phyloP scores from a whole-genome alignment of 2,329 filamentous ascomycete species.

The Tolypocladium nubicola region DNA sequence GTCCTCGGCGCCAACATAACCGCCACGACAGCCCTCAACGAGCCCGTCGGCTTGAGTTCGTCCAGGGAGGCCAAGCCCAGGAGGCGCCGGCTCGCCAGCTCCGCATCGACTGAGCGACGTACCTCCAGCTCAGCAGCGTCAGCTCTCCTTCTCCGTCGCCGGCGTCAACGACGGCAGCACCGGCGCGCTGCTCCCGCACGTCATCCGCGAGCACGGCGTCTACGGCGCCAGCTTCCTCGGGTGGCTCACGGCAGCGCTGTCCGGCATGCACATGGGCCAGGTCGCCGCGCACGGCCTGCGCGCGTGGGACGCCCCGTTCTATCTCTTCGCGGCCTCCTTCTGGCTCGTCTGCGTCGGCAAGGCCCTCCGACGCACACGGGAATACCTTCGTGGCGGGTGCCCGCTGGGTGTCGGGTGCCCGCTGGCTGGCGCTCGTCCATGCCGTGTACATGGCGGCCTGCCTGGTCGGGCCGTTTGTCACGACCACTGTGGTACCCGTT shows the following conservation, averaged over 20 bases:
- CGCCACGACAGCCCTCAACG: too few relatives aligned
- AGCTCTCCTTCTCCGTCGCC: constrained; percentile 54
- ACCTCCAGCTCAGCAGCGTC: constrained; percentile 41
- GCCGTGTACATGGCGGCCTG: constrained; percentile 50
- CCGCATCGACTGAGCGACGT: constrained; percentile 9
- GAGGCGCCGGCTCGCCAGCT: too few relatives aligned
- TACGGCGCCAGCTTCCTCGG: constrained; percentile 48
- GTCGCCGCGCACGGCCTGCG: constrained; percentile 42
- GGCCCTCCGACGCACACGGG: constrained; percentile 39
- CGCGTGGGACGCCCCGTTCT: constrained; percentile 42
- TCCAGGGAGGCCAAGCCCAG: constrained; percentile 11
- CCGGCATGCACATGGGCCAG: constrained; percentile 44
- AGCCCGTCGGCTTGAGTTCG: too few relatives aligned
- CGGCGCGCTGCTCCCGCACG: constrained; percentile 52
- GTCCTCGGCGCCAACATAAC: too few relatives aligned
- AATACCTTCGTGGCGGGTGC: too few relatives aligned
- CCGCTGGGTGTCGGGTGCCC: too few relatives aligned
- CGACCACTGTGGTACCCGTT: constrained; percentile 43
- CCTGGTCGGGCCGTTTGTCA: constrained; percentile 44
- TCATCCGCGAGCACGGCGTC: constrained; percentile 46
- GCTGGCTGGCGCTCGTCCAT: constrained; percentile 54
- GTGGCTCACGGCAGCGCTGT: constrained; percentile 47
- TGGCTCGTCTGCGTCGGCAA: constrained; percentile 48
- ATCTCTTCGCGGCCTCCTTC: constrained; percentile 46
- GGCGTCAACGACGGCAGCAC: constrained; percentile 56